Evolutionary conservation across 2,329 filamentous ascomycete species (phyloP).

Genomic region (Ascochyta viciae-villosae): DNA sequence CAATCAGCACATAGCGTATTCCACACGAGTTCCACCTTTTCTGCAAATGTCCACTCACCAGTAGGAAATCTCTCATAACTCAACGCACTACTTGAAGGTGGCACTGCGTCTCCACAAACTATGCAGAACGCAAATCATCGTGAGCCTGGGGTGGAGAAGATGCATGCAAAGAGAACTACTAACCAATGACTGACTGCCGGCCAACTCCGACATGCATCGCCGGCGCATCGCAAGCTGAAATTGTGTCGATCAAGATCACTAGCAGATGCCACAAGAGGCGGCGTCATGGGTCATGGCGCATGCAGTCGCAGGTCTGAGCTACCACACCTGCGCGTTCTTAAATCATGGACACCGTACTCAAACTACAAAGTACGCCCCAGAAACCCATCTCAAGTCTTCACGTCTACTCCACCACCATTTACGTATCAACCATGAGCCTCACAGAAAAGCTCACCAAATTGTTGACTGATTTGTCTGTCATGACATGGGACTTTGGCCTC

Average conservation of each 20-base stretch:
- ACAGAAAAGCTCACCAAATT: slow-evolving; percentile 28
- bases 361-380: too few species aligned
- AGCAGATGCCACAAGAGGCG: slow-evolving; percentile 3
- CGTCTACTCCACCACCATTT: background rate
- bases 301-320: background rate
- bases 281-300: background rate
- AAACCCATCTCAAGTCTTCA: background rate
- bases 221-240: slow-evolving; percentile 12
- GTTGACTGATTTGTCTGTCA: slow-evolving; percentile 48
- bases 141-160: slow-evolving; percentile 1
- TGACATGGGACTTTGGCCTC: slow-evolving; percentile 50
- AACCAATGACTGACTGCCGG: slow-evolving; percentile 8
- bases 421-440: slow-evolving; percentile 15
- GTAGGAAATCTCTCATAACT: background rate
- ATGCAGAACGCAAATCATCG: background rate
- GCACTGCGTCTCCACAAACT: background rate
- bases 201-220: slow-evolving; percentile 12
- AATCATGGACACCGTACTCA: background rate
- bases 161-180: background rate
- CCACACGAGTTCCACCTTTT: background rate
- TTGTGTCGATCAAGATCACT: slow-evolving; percentile 4
- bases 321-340: background rate
- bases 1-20: background rate
- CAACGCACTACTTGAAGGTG: background rate
- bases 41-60: background rate